Evolutionary conservation across 176 grass and related monocot species (phyloP).

Genomic region (Oryza australiensis): DNA sequence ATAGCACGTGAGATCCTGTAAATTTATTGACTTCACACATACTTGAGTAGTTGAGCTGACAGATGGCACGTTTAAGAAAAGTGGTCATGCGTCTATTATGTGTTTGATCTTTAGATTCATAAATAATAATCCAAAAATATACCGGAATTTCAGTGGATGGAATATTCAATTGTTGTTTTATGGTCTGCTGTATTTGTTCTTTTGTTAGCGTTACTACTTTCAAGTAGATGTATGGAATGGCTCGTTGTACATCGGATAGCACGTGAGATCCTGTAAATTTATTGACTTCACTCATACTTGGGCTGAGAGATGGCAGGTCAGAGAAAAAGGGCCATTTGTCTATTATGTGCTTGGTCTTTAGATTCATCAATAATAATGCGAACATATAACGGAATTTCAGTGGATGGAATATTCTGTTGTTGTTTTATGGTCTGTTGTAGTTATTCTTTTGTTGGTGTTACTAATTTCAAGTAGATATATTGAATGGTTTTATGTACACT

Average conservation of each 20-base stretch:
- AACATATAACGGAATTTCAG: neutral
- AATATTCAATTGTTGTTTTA: too few relatives aligned
- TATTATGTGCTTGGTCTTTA: neutral
- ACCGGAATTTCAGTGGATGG: too few relatives aligned
- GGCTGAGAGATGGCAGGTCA: neutral
- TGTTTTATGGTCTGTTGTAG: neutral
- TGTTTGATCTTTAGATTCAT: too few relatives aligned
- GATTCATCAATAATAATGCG: neutral
- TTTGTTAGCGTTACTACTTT: neutral
- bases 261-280: neutral
- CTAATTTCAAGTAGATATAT: neutral
- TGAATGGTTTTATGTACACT: neutral
- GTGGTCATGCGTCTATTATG: too few relatives aligned
- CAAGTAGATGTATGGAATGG: neutral
- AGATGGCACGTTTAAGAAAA: neutral
- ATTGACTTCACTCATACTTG: neutral
- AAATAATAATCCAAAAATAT: too few relatives aligned
- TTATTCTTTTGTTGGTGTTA: neutral
- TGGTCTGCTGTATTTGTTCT: too few relatives aligned
- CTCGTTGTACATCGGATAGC: neutral
- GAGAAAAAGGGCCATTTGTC: neutral
- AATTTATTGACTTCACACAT: neutral
- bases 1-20: neutral
- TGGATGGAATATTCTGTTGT: neutral
- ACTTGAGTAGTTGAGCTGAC: neutral